Evolutionary conservation across 345 rosid genomes (phyloP).

Genomic region (Linum trigynum): DNA sequence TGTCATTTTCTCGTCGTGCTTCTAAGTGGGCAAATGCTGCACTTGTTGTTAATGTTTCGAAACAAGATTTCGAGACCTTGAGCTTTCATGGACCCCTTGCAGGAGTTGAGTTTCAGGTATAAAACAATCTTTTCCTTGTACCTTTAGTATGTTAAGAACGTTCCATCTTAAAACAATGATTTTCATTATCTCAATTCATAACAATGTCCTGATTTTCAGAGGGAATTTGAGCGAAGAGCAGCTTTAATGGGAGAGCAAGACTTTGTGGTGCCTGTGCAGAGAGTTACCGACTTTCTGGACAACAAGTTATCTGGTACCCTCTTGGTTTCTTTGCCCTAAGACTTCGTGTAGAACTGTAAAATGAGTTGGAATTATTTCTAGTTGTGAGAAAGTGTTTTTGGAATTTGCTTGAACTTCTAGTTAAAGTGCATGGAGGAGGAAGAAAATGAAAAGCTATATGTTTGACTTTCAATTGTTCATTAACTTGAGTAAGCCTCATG

Average conservation of each 20-base stretch:
- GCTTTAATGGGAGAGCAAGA: slow-evolving; percentile 84
- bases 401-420: too few relatives aligned
- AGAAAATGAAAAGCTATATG: background rate
- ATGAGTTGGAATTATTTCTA: too few relatives aligned
- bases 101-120: slow-evolving; percentile 86
- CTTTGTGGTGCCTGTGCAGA: slow-evolving; percentile 79
- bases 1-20: slow-evolving; percentile 94
- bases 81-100: slow-evolving; percentile 80
- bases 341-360: too few relatives aligned
- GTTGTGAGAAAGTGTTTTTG: background rate
- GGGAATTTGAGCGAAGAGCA: slow-evolving; percentile 85
- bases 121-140: background rate
- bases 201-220: slow-evolving; percentile 32
- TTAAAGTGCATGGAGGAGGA: too few relatives aligned
- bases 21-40: slow-evolving; percentile 99
- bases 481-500: slow-evolving; percentile 12
- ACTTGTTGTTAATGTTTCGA: slow-evolving; percentile 66
- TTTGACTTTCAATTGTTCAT: background rate
- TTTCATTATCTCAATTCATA: too few relatives aligned
- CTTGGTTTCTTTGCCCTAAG: background rate
- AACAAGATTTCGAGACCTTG: slow-evolving; percentile 53
- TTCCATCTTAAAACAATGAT: too few relatives aligned
- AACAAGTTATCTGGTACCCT: slow-evolving; percentile 60
- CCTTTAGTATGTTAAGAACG: background rate
- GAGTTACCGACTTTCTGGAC: slow-evolving; percentile 71